phyloP scores from a whole-genome alignment of 2,329 filamentous ascomycete species.

The Claviceps sp. region DNA sequence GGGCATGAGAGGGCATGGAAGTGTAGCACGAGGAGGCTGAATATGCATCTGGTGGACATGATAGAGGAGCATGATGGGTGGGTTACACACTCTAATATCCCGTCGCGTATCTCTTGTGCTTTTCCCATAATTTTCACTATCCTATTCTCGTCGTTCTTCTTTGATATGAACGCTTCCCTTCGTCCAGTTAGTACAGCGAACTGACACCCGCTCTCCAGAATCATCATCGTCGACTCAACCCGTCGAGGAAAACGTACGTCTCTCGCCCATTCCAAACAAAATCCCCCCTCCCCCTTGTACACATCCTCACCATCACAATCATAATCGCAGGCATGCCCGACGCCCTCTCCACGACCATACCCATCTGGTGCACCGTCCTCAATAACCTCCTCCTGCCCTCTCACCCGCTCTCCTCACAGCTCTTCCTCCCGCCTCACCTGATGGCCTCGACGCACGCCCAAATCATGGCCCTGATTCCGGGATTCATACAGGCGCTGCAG shows the following conservation, averaged over 20 bases:
- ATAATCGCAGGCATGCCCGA: slow-evolving; percentile 63
- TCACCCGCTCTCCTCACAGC: slow-evolving; percentile 28
- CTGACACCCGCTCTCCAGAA: slow-evolving; percentile 24
- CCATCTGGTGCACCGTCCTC: slow-evolving; percentile 83
- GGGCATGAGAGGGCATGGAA: slow-evolving; percentile 85
- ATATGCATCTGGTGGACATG: slow-evolving; percentile 64
- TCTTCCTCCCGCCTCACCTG: slow-evolving; percentile 60
- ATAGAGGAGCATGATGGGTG: slow-evolving; percentile 56
- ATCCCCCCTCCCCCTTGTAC: neutral
- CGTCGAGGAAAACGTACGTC: slow-evolving; percentile 67
- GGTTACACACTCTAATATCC: slow-evolving; percentile 9
- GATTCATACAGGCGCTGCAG: slow-evolving; percentile 37
- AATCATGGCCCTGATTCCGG: slow-evolving; percentile 49
- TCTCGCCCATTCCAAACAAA: neutral
- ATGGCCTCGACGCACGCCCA: slow-evolving; percentile 64
- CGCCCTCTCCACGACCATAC: slow-evolving; percentile 83
- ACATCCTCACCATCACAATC: neutral
- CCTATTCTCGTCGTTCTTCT: no score
- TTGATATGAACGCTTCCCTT: neutral
- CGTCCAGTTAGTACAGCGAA: neutral
- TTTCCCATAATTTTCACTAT: no score
- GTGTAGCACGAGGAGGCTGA: slow-evolving; percentile 74
- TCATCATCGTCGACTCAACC: slow-evolving; percentile 86
- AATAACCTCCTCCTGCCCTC: slow-evolving; percentile 66
- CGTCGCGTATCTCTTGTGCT: no score